Conservation (phyloP, 768 basidiomycete species). For the Hericium alpestre region DNA sequence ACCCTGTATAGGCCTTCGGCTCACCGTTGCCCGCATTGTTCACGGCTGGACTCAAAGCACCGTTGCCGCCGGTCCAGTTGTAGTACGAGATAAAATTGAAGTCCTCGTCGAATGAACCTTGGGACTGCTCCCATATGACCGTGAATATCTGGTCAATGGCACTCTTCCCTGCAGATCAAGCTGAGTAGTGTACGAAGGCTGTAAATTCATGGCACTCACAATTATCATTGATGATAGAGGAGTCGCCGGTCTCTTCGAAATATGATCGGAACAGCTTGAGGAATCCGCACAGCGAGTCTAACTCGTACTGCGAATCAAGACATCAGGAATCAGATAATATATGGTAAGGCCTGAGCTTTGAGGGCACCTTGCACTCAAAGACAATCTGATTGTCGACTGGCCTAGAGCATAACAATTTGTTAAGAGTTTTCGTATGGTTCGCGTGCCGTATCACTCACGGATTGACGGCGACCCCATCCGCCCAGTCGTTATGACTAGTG, state of each 20-base stretch:
- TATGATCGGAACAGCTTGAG: constrained; percentile 68
- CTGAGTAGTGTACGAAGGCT: neutral
- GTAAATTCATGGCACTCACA: constrained; percentile 30
- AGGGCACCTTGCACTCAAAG: constrained; percentile 68
- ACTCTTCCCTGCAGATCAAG: constrained; percentile 38
- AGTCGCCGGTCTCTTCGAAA: constrained; percentile 59
- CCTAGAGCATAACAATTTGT: constrained; percentile 23
- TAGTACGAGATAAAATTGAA: constrained; percentile 72
- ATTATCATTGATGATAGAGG: constrained; percentile 59
- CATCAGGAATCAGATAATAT: neutral
- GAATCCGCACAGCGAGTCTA: constrained; percentile 73
- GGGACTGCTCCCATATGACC: constrained; percentile 70
- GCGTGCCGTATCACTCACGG: constrained; percentile 38
- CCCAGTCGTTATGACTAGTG: constrained; percentile 59
- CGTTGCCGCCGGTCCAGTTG: constrained; percentile 69
- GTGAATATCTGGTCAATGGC: constrained; percentile 66
- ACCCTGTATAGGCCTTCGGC: constrained; percentile 63
- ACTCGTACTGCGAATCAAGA: constrained; percentile 44
- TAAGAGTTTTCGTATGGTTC: neutral
- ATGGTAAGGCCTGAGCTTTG: neutral
- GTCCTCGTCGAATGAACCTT: constrained; percentile 54
- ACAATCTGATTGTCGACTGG: constrained; percentile 61
- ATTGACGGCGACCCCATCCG: constrained; percentile 58
- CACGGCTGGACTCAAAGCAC: constrained; percentile 53
- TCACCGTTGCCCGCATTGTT: constrained; percentile 64